A percentile compares a stretch with the other conserved stretches of the same genome.
Evolutionary conservation across 805 yeast species (phyloP).

Genomic region (Hanseniaspora singularis): DNA sequence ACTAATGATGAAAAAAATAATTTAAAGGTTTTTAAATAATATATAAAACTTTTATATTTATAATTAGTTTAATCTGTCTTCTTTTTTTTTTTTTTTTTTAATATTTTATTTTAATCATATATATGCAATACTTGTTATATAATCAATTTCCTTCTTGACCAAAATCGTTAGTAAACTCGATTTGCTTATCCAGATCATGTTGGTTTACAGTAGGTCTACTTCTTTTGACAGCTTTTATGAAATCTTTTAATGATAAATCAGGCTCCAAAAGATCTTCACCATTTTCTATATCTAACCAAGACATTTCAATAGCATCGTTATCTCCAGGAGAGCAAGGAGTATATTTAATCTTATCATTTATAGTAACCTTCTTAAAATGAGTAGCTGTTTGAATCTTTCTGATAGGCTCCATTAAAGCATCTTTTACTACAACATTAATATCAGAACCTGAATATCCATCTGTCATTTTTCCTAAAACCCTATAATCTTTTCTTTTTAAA

Average conservation of each 20-base stretch:
- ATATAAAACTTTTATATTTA: too few relatives aligned
- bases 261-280: constrained; percentile 88
- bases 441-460: constrained; percentile 98
- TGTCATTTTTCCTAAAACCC: constrained; percentile 77
- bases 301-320: constrained; percentile 68
- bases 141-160: constrained; percentile 94
- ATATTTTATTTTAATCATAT: too few relatives aligned
- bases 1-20: too few relatives aligned
- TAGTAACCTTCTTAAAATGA: constrained; percentile 53
- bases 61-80: too few relatives aligned
- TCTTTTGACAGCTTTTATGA: constrained; percentile 78
- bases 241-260: constrained; percentile 76
- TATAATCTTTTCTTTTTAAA: constrained; percentile 59
- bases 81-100: too few relatives aligned
- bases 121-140: too few relatives aligned
- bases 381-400: constrained; percentile 92
- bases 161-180: constrained; percentile 82
- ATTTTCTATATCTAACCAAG: constrained; percentile 75
- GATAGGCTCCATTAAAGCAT: constrained; percentile 95
- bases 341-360: constrained; percentile 31
- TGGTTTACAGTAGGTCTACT: constrained; percentile 92
- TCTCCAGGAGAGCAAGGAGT: constrained; percentile 99
- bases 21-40: too few relatives aligned
- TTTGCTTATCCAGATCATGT: constrained; percentile 68
- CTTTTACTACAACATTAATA: constrained; percentile 90